phyloP scores from a whole-genome alignment of 352 stramenopile genomes.

The Globisporangium iwayamae region DNA sequence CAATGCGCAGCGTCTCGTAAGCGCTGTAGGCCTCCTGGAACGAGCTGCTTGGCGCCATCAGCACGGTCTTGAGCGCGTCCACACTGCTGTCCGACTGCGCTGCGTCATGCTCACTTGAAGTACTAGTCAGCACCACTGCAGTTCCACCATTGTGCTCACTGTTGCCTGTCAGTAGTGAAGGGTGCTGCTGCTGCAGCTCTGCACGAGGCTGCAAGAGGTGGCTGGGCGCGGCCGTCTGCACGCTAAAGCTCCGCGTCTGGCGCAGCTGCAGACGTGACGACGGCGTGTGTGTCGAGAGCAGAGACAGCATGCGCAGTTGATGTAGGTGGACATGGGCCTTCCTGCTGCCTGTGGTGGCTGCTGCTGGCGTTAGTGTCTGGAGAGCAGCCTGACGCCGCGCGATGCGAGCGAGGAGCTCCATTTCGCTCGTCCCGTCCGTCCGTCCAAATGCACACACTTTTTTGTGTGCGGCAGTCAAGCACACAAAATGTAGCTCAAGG shows the following conservation, averaged over 20 bases:
- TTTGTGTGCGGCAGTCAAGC: no score
- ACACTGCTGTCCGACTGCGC: background rate
- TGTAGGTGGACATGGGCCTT: background rate
- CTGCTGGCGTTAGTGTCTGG: background rate
- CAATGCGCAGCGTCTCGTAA: slow-evolving; percentile 15
- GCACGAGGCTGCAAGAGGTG: slow-evolving; percentile 8
- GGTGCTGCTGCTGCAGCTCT: background rate
- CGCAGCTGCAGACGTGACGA: background rate
- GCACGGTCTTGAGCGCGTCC: slow-evolving; percentile 9
- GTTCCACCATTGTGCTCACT: background rate
- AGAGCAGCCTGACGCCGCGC: background rate
- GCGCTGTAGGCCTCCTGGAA: slow-evolving; percentile 5
- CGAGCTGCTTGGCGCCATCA: slow-evolving; percentile 1
- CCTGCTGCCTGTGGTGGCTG: background rate
- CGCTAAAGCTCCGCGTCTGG: slow-evolving; percentile 5
- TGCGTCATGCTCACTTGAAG: background rate
- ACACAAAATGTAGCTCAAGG: no score
- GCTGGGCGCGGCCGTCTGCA: background rate
- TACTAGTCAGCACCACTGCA: background rate
- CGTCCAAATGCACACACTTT: no score
- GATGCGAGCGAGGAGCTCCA: slow-evolving; percentile 8
- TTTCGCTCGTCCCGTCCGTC: slow-evolving; percentile 3
- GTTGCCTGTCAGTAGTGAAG: no score
- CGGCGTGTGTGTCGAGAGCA: background rate
- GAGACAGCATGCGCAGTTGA: background rate